Evolutionary conservation across 257 asterid genomes (phyloP), one percentile per base, ranked within the genome.

Genomic region (Rubia yunnanensis): DNA sequence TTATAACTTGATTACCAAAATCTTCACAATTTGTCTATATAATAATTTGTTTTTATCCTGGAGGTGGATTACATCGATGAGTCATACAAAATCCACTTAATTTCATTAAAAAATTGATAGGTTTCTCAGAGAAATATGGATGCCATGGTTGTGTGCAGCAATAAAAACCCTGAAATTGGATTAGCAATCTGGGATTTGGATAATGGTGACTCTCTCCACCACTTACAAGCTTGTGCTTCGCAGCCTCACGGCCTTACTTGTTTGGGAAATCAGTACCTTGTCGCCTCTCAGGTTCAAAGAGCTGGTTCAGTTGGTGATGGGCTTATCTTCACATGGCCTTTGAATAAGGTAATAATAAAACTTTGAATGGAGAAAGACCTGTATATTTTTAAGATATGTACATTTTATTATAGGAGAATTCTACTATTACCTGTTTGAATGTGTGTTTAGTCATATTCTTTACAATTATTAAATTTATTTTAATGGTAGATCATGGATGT

Each of bases 141-240:
- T 30, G 69, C 69, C 8, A 34, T 70, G 56, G 74, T 36, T 18
- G 69, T 50, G 3, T 70, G 74, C 64, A 70, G 74, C 39, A 63
- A 70, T 32, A 62, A 52, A 54, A 62, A 63, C 10, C 18, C 30
- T n/a, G 64, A 64, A 20, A 62, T 62, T 3, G 74, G 73, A 53
- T 61, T 70, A 64, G 39, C 68, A 5, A 62, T 70, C 7, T 62
- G 74, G 74, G 69, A 62, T n/a, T 17, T 70, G 34, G 74, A 62
- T 61, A 62, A 46, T 52, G 68, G 69, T 0, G 74, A 52, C 24
- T 55, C 59, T 31, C 74, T 70, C 38, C 56, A 36, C 10, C 74
- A 36, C 28, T 13, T 70, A 24, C 69, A 68, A 5, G 35, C 56
- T n/a, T 70, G 64, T 52, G 56, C 69, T 62, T 62, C 74, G 11